Evolutionary conservation across 352 stramenopile species (phyloP), one percentile per base, ranked within the genome.

Genomic region (Globisporangium alternatum): DNA sequence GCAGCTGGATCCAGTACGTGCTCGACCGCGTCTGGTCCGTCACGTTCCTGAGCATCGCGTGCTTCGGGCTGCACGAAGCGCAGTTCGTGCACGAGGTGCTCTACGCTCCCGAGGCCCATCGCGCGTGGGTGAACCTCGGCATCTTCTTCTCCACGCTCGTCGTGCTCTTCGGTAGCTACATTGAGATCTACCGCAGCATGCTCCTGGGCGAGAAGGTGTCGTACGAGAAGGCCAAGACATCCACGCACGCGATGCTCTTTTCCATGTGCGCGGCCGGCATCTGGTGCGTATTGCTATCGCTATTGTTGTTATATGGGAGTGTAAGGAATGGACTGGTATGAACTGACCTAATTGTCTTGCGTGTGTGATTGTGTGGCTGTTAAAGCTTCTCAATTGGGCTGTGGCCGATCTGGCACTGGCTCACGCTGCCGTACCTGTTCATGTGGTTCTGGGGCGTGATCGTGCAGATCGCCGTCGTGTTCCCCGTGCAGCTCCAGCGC

Each of bases 391-490:
- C 75, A n/a, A 72, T 92, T 53, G 83, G 80, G 5, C 77, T 92
- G 69, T 92, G 83, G 81, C 81, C 83, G 1, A 76, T 90, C 41
- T 92, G 83, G 83, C 68, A 83, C 33, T 88, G 78, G 83, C 68
- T 92, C 37, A 92, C 83, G 41, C 28, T 89, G 49, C 79, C 80
- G 45, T 90, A 90, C 66, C 69, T 93, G 56, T 88, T 93, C 72
- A 93, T 93, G 81, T 87, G 80, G 75, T 89, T 88, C 51, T 93
- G 83, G 83, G 83, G 83, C 45, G 73, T 93, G 37, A 76, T 93
- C 53, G 75, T 93, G 28, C 83, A 90, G 66, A 56, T 88, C 5
- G 62, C 89, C 51, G 74, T 90, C 45, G 69, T 93, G 48, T 73
- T 93, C 12, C 83, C 81, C 15, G 69, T 81, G 0, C 57, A 85